A percentile compares a stretch with the other conserved stretches of the same genome.
These are phyloP conservation scores for Epichloe uncinata DNA, from an alignment of 2,329 filamentous ascomycete genomes.

Conservation along the genomic window DNA sequence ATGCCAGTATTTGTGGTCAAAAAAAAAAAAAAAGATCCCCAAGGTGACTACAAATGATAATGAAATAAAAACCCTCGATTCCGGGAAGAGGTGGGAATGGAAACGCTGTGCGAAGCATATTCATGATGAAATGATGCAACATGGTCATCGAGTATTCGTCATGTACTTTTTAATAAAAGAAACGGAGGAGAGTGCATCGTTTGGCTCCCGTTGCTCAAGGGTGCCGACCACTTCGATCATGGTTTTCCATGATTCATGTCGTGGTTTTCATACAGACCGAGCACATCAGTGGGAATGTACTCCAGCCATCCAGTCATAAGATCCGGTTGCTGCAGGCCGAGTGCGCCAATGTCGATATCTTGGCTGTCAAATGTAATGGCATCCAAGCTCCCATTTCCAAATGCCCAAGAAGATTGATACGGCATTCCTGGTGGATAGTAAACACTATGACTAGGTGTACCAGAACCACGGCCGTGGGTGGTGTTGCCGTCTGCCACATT, in stretches of 20 bases:
- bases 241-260: conserved; percentile 14
- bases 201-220: neutral
- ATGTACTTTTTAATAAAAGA: no score
- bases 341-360: conserved; percentile 59
- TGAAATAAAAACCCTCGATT: neutral
- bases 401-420: conserved; percentile 19
- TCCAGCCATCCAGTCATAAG: conserved; percentile 62
- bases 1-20: neutral
- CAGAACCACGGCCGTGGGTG: neutral
- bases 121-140: neutral
- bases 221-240: neutral
- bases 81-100: neutral
- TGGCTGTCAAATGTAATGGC: conserved; percentile 62
- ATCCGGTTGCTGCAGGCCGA: conserved; percentile 45
- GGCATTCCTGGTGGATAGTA: conserved; percentile 18
- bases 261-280: conserved; percentile 38
- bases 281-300: conserved; percentile 53
- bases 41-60: neutral
- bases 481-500: conserved; percentile 22
- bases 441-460: conserved; percentile 4
- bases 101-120: neutral
- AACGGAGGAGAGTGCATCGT: no score
- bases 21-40: neutral
- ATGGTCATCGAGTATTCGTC: neutral
- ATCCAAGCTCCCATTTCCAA: conserved; percentile 24